Percentiles rank a stretch among this genome's conserved stretches.
phyloP scores from a whole-genome alignment of 2,329 filamentous ascomycete genomes.

The Verticillium zaregamsianum region DNA sequence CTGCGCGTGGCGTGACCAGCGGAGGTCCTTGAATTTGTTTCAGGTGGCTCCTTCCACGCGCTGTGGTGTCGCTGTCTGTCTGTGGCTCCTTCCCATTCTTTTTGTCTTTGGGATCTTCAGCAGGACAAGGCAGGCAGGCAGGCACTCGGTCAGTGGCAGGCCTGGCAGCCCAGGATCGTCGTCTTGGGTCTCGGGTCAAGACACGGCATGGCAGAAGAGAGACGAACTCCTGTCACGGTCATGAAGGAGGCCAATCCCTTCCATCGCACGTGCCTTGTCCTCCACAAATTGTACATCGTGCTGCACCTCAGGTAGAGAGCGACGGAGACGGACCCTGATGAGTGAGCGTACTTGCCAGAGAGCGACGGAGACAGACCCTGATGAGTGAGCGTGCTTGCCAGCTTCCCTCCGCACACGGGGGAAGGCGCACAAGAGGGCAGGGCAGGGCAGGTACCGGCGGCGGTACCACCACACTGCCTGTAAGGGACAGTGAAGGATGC shows the following conservation, averaged over 20 bases:
- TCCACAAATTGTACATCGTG: neutral
- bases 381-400: too few relatives aligned
- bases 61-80: neutral
- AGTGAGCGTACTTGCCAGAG: too few relatives aligned
- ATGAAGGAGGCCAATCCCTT: neutral
- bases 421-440: too few relatives aligned
- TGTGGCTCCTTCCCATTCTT: neutral
- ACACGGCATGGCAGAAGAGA: neutral
- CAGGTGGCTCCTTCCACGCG: conserved; percentile 6
- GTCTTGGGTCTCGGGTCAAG: neutral
- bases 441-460: too few relatives aligned
- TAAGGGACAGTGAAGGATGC: neutral
- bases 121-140: neutral
- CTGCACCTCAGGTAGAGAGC: neutral
- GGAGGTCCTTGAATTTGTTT: conserved; percentile 15
- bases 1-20: neutral
- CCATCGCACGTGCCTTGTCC: neutral
- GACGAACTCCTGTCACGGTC: neutral
- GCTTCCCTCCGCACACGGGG: too few relatives aligned
- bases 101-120: neutral
- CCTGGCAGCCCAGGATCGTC: neutral
- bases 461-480: neutral
- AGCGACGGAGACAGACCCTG: neutral
- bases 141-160: neutral
- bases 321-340: too few relatives aligned